Evolutionary conservation across 202 grass and related monocot genomes (phyloP), one percentile per base, ranked within the genome.

Genomic region (Bolboschoenoplectus hybrid): DNA sequence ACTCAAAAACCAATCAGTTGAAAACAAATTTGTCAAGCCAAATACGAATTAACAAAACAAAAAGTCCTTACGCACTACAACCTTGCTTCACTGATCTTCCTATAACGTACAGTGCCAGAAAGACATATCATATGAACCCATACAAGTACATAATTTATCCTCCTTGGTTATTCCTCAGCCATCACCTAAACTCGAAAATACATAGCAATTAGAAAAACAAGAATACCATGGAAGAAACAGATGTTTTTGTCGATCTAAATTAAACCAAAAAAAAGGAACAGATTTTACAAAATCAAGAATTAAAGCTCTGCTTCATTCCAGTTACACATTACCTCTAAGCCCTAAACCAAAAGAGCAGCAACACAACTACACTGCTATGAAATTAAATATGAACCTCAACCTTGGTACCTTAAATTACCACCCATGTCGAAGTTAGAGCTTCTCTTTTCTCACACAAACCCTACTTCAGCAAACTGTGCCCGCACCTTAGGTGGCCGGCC

Each of bases 401-500:
- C 35, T n/a, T 58, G 70, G 74, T 79, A 40, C 12, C 35, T 49
- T 73, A 73, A 73, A 46, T 79, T 57, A 79, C 74, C 74, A 79
- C 12, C 74, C 34, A 60, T 58, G 13, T 79, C 32, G 14, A 78
- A 79, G 74, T 79, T 57, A 79, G 74, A 57, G 32, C 45, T 35
- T 66, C 19, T 65, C 11, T 36, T 70, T 53, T 52, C 63, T 97
- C 91, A 97, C 36, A 97, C 92, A 88, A 97, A 97, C 58, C 95
- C 95, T 19, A 97, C 95, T 85, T 97, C 95, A 74, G 91, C 87
- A 91, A 97, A 92, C 82, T 92, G 89, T 39, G 88, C 74, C 75
- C 91, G 88, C 19, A 89, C 74, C 81, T 97, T 97, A 63, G 85
- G 70, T 57, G 88, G 49, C 44, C 63, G 11, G 44, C 72, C 77